Base-by-base conservation (phyloP, 169 alveolate genomes). In the Cryptosporidium tyzzeri region DNA sequence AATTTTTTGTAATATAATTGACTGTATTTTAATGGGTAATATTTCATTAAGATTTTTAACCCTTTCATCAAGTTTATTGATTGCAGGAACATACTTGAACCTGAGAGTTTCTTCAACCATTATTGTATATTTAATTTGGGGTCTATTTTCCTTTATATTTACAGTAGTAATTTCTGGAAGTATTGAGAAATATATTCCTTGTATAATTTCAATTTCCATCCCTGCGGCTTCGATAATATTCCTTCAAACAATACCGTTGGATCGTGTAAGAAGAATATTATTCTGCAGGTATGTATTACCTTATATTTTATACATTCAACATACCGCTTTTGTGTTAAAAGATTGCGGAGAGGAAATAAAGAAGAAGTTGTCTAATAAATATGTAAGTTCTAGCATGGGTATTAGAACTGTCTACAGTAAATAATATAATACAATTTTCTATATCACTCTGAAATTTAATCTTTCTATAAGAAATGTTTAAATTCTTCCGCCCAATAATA, bases 191-290 rank as follows among this genome's bases (percentile, higher is more conserved):
- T 73, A 73, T 55, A 73, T 73, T 59, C 71, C 86, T 10, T 73
- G 86, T 37, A 53, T 73, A 55, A 29, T 73, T 53, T 41, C 86
- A 31, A 59, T 73, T 33, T 33, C 55, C 7, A 59, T 73, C 3
- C 86, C 86, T 55, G 69, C 86, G n/a, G 70, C 86, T 29, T 55
- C 86, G n/a, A 59, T 73, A 55, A 73, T 73, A 73, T 73, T 73
- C 16, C 58, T 73, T 29, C 86, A 73, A 12, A 73, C 86, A 26
- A 73, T 73, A 67, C 86, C 86, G 31, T 33, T 73, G 35, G 86
- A 73, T 58, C 44, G 86, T 10, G 86, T 73, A 8, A 73, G 86
- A 35, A 53, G 86, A 37, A 73, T 73, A 65, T 55, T 73, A 59
- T 73, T 73, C 18, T 73, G 86, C 33, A 53, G 86, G n/a, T 73